Evolutionary conservation across 2,329 filamentous ascomycete species (phyloP), one percentile per base, ranked within the genome.

Genomic region (Chrysosporium keratinophilum): DNA sequence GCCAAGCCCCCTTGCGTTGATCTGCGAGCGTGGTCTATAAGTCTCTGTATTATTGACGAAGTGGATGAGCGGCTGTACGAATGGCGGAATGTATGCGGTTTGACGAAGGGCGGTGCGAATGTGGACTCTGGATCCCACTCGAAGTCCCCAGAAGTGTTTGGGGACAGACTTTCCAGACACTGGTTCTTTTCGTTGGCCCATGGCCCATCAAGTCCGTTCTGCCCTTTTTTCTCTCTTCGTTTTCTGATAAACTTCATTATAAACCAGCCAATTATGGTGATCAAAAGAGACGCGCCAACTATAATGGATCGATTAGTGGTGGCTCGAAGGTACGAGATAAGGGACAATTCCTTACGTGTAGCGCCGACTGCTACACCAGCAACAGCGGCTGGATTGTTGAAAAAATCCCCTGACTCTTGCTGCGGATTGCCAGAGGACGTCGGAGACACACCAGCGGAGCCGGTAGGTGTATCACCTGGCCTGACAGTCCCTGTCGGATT

Each of bases 101-200:
- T 28, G 9, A 15, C 10, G 35, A 45, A 58, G 17, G 58, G 56
- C 11, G 55, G 57, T 7, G 56, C 52, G 45, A 59, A 59, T 5
- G 54, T 56, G 17, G 56, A 55, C 39, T 55, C 54, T 28, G 52
- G 50, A 17, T 59, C 52, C 58, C 58, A 59, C 1, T 57, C 49
- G 10, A 42, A 23, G 17, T 17, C 52, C 17, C 31, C 45, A 33
- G 15, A 15, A 10, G 20, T 2, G 5, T 43, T 46, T 10, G 40
- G 15, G 2, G 40, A 12, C n/a, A 9, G 23, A 19, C 4, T 42
- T 42, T 10, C 35, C n/a, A n/a, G 35, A 12, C 11, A 37, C 10
- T 15, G 40, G n/a, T 41, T 9, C 31, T 52, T 46, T 31, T 52
- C 50, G 31, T 46, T 23, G 17, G 34, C 15, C 49, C 49, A 51